Percentiles rank a stretch among this genome's conserved stretches.
phyloP scores from a whole-genome alignment of 495 filamentous ascomycete genomes.

The Neurospora sp. region DNA sequence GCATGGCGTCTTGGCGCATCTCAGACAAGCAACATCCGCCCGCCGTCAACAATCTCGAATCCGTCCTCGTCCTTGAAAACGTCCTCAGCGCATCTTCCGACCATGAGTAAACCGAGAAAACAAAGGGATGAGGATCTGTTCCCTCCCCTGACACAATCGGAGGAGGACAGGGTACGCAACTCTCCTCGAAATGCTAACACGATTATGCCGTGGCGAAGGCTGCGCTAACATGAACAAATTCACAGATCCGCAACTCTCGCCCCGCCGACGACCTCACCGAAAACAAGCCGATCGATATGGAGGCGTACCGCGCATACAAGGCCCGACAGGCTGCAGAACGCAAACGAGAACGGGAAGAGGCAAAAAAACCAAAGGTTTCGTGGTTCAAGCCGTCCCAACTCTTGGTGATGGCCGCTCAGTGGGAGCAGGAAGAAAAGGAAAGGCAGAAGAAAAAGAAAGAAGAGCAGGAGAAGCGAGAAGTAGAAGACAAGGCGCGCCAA shows the following conservation, averaged over 20 bases:
- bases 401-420: background rate
- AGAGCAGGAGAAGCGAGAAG: background rate
- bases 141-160: background rate
- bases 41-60: background rate
- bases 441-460: background rate
- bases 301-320: background rate
- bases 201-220: background rate
- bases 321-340: background rate
- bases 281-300: background rate
- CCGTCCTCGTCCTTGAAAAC: background rate
- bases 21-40: background rate
- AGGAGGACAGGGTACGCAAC: background rate
- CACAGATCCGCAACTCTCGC: background rate
- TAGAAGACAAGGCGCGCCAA: constrained; percentile 1
- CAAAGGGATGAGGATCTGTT: background rate
- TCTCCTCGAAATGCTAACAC: background rate
- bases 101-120: background rate
- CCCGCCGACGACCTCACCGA: background rate
- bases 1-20: background rate
- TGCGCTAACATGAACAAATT: background rate
- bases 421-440: background rate
- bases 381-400: background rate
- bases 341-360: background rate
- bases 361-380: background rate
- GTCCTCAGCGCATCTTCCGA: background rate